phyloP scores from a whole-genome alignment of 768 basidiomycete genomes.

The Kwoniella dejecticola region DNA sequence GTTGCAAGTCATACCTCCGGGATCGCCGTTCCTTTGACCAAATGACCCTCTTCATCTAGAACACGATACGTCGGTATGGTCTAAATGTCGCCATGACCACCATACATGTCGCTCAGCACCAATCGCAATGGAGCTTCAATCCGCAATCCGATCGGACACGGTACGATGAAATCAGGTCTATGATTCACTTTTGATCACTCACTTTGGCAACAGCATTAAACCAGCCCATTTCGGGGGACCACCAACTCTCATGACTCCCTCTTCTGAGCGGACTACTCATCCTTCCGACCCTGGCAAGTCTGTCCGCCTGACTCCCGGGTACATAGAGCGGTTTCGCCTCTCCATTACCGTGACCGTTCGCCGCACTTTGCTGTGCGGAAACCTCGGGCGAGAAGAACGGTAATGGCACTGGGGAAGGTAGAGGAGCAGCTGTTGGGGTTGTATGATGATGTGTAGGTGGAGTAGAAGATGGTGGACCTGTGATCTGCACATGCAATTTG shows the following conservation, averaged over 20 bases:
- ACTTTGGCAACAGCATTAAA: slow-evolving; percentile 54
- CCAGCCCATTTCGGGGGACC: slow-evolving; percentile 46
- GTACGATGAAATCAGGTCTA: too few relatives aligned
- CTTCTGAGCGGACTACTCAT: slow-evolving; percentile 47
- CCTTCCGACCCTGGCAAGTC: slow-evolving; percentile 32
- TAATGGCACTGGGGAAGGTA: slow-evolving; percentile 28
- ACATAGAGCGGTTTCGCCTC: slow-evolving; percentile 46
- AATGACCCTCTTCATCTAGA: slow-evolving; percentile 75
- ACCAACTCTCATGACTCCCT: slow-evolving; percentile 52
- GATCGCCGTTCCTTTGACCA: slow-evolving; percentile 70
- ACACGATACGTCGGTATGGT: slow-evolving; percentile 82
- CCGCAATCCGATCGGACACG: too few relatives aligned
- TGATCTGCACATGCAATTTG: too few relatives aligned
- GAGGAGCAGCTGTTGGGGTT: slow-evolving; percentile 33
- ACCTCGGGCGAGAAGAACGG: slow-evolving; percentile 20
- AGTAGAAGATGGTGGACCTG: slow-evolving; percentile 41
- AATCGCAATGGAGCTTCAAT: too few relatives aligned
- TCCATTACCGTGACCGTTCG: slow-evolving; percentile 1
- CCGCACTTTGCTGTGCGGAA: background rate
- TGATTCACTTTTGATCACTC: too few relatives aligned
- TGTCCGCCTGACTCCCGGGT: slow-evolving; percentile 40
- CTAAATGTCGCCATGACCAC: slow-evolving; percentile 20
- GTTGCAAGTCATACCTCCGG: slow-evolving; percentile 81
- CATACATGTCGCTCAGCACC: too few relatives aligned
- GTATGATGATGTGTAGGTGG: slow-evolving; percentile 24